These are phyloP conservation scores for Dendrothele bispora DNA, from an alignment of 768 basidiomycete species.

Conservation along the genomic window DNA sequence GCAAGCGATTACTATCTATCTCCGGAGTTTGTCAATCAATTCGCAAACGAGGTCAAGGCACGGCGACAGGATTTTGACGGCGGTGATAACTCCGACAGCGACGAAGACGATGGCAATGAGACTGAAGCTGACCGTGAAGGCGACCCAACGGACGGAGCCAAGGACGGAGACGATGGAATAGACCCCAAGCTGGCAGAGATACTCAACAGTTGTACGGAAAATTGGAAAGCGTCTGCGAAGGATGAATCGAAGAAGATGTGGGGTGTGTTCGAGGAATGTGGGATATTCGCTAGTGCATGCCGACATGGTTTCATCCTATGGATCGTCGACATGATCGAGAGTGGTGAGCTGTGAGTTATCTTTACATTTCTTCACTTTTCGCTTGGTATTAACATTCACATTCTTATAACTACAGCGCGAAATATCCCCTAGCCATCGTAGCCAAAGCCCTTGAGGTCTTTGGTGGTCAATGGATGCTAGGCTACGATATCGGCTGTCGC, in stretches of 20 bases:
- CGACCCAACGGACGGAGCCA: background rate
- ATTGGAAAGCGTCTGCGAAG: constrained; percentile 22
- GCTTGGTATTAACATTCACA: background rate
- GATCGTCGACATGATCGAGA: constrained; percentile 19
- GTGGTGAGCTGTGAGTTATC: constrained; percentile 22
- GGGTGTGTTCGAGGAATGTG: constrained; percentile 26
- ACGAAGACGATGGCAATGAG: constrained; percentile 15
- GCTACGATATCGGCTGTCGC: constrained; percentile 18
- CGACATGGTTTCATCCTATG: constrained; percentile 17
- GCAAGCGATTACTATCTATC: constrained; percentile 7
- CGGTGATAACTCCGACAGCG: no score
- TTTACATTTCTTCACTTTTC: constrained; percentile 7
- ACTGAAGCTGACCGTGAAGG: constrained; percentile 11
- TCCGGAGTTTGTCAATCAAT: constrained; percentile 1
- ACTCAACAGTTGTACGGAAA: constrained; percentile 14
- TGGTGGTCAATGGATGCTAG: background rate
- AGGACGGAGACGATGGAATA: constrained; percentile 9
- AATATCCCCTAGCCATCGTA: constrained; percentile 4
- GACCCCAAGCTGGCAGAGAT: background rate
- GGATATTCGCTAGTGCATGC: constrained; percentile 26
- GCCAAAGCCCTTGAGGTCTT: constrained; percentile 10
- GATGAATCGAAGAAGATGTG: constrained; percentile 24
- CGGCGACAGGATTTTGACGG: no score
- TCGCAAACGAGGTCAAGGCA: constrained; percentile 20
- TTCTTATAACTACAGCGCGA: no score